phyloP scores from a whole-genome alignment of 23 red algal species.

The Gracilariopsis chorda region DNA sequence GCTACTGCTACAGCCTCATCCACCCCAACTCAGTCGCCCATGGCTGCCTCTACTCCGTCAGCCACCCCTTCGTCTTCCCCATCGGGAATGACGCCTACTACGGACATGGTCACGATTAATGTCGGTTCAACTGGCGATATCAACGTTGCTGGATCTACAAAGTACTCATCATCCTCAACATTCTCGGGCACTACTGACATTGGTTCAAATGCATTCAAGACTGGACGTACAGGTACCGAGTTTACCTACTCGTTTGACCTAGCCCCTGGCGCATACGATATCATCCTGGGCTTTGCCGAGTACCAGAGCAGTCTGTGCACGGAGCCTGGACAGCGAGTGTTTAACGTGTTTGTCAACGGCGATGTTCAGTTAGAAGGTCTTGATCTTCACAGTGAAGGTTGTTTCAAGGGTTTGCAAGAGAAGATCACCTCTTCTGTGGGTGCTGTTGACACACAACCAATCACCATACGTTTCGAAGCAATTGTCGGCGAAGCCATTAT shows the following conservation, averaged over 20 bases:
- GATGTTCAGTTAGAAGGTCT: constrained; percentile 9
- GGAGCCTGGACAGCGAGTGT: constrained; percentile 53
- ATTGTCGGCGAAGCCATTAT: constrained; percentile 37
- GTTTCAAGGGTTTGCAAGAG: neutral
- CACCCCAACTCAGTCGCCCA: neutral
- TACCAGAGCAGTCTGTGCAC: constrained; percentile 1
- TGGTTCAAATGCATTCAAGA: neutral
- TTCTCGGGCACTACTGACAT: neutral
- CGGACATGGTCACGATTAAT: constrained; percentile 1
- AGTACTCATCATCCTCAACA: neutral
- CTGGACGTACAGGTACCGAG: constrained; percentile 12
- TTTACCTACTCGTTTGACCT: constrained; percentile 58
- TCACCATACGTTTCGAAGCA: constrained; percentile 28
- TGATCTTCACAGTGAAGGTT: constrained; percentile 20
- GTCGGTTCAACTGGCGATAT: neutral
- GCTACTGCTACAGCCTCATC: neutral
- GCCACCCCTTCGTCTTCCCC: neutral
- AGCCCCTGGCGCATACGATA: constrained; percentile 44
- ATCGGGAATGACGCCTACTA: neutral
- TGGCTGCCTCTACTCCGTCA: neutral
- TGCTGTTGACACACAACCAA: constrained; percentile 12
- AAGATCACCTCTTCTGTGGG: constrained; percentile 5
- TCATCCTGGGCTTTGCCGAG: constrained; percentile 60
- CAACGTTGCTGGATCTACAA: neutral
- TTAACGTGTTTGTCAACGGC: constrained; percentile 48